phyloP scores from a whole-genome alignment of 768 basidiomycete species.

The Lactarius tabidus region DNA sequence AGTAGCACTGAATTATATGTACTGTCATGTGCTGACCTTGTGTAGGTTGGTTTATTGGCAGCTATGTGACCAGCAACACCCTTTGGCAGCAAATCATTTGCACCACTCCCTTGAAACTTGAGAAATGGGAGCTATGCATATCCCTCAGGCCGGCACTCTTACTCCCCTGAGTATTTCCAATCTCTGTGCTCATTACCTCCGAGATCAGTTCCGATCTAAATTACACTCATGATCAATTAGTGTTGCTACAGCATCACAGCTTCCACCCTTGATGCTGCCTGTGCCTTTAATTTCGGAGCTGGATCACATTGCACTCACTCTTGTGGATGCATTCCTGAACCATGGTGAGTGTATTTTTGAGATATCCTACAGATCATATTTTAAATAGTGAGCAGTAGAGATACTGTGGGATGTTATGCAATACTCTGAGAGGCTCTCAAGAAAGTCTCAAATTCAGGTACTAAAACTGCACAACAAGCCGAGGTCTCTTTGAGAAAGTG shows the following conservation, averaged over 20 bases:
- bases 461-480: no score
- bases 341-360: background rate
- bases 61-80: no score
- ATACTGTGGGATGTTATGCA: background rate
- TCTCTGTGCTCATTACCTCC: background rate
- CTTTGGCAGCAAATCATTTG: no score
- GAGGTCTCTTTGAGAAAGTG: background rate
- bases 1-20: no score
- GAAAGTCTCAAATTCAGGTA: background rate
- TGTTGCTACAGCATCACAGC: no score
- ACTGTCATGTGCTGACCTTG: no score
- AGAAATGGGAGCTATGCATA: background rate
- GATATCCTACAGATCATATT: background rate
- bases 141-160: background rate
- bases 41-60: no score
- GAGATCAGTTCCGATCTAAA: background rate
- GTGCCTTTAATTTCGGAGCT: background rate
- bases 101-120: no score
- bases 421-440: background rate
- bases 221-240: background rate
- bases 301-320: background rate
- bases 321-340: background rate
- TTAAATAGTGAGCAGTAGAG: background rate
- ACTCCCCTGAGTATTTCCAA: background rate
- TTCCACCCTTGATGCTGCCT: background rate